A percentile compares a stretch with the other conserved stretches of the same genome.
Conservation (phyloP, 2,329 filamentous ascomycete genomes). For the Cladophialophora psammophila region DNA sequence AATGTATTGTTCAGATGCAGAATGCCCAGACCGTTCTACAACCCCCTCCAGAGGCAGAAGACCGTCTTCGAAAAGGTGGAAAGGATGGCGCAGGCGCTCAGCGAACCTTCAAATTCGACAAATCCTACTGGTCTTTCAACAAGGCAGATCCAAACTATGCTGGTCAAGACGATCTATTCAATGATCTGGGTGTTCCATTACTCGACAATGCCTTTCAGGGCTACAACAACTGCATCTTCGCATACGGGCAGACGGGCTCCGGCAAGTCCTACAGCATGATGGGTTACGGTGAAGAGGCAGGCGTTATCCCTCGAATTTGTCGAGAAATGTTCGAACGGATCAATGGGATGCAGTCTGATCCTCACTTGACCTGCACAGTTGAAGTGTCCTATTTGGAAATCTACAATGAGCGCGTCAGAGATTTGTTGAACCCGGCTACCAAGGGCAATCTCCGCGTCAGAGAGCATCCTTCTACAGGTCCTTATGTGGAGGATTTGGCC, state of each 20-base stretch:
- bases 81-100: constrained; percentile 63
- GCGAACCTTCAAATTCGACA: constrained; percentile 94
- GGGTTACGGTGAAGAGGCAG: constrained; percentile 95
- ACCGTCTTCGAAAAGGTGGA: constrained; percentile 57
- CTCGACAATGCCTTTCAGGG: constrained; percentile 98
- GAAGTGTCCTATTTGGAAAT: constrained; percentile 99
- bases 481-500: constrained; percentile 96
- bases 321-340: constrained; percentile 97
- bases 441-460: constrained; percentile 97
- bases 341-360: constrained; percentile 72
- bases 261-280: constrained; percentile 99
- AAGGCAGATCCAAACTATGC: constrained; percentile 82
- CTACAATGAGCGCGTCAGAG: constrained; percentile 96
- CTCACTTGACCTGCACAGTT: constrained; percentile 84
- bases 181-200: constrained; percentile 85
- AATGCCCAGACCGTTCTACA: constrained; percentile 86
- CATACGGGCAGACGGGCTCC: constrained; percentile 96
- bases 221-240: constrained; percentile 99
- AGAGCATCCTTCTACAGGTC: constrained; percentile 96
- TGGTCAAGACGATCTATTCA: constrained; percentile 86
- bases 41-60: constrained; percentile 70
- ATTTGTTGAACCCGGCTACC: constrained; percentile 91
- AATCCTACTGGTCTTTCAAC: constrained; percentile 98
- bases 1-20: constrained; percentile 98
- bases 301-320: constrained; percentile 96